Percentiles rank a stretch among this genome's conserved stretches.
phyloP scores from a whole-genome alignment of 805 yeast species.

The Ogataea zsoltii region DNA sequence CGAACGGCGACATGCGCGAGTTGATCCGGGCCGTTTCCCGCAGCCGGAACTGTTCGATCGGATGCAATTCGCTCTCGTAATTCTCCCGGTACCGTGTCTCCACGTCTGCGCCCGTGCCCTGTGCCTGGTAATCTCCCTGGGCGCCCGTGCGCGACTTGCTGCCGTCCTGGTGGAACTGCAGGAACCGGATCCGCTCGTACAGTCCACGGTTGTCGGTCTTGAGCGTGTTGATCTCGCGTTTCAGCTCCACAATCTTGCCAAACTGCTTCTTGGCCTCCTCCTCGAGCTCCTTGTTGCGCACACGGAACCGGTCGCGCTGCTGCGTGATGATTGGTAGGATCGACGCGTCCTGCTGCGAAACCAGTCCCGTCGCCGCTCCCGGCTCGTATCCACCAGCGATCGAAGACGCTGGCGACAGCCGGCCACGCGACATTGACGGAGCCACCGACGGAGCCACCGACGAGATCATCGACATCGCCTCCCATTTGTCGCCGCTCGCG shows the following conservation, averaged over 20 bases:
- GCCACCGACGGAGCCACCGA: constrained; percentile 41
- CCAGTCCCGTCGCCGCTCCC: background rate
- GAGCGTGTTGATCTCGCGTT: constrained; percentile 61
- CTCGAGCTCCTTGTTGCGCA: constrained; percentile 81
- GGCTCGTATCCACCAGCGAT: constrained; percentile 42
- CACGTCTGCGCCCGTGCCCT: constrained; percentile 25
- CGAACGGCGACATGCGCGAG: constrained; percentile 72
- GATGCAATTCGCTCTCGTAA: constrained; percentile 79
- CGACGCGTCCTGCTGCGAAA: constrained; percentile 40
- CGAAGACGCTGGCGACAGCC: constrained; percentile 53
- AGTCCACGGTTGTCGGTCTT: constrained; percentile 75
- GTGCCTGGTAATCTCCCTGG: constrained; percentile 12
- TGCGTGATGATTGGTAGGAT: constrained; percentile 87
- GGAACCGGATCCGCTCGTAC: constrained; percentile 73
- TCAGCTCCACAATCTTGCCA: constrained; percentile 55
- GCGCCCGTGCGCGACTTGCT: constrained; percentile 21
- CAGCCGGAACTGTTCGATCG: constrained; percentile 78
- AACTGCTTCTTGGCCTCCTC: constrained; percentile 68
- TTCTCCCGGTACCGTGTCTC: constrained; percentile 62
- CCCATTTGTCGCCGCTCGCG: constrained; percentile 48
- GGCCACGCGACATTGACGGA: constrained; percentile 24
- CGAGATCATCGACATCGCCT: constrained; percentile 67
- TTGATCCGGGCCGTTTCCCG: constrained; percentile 74
- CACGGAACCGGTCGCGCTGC: constrained; percentile 91
- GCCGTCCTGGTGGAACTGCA: constrained; percentile 50